Evolutionary conservation across 768 basidiomycete species (phyloP).

Genomic region (Podaxis sp.): DNA sequence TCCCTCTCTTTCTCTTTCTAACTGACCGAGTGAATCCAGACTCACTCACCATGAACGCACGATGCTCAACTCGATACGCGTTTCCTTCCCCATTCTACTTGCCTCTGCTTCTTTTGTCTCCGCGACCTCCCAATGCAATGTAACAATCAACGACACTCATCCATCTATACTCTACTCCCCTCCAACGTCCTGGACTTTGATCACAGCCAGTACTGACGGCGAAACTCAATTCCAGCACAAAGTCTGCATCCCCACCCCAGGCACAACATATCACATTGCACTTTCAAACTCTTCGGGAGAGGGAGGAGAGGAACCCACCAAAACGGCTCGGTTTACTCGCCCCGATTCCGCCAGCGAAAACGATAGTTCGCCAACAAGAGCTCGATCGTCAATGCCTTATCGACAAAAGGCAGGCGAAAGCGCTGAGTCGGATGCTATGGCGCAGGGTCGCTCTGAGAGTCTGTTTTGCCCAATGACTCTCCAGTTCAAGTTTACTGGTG

Average conservation of each 20-base stretch:
- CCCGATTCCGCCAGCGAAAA: neutral
- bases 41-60: neutral
- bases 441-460: constrained; percentile 1
- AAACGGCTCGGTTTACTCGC: neutral
- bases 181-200: constrained; percentile 30
- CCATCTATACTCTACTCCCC: constrained; percentile 34
- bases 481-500: constrained; percentile 42
- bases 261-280: neutral
- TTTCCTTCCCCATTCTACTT: neutral
- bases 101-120: neutral
- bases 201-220: neutral
- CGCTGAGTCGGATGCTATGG: neutral
- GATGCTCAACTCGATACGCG: neutral
- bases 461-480: constrained; percentile 23
- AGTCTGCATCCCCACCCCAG: neutral
- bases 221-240: neutral
- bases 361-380: neutral
- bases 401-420: neutral
- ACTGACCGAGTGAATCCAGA: neutral
- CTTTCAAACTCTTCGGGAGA: neutral
- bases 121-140: constrained; percentile 16
- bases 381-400: neutral
- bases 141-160: constrained; percentile 35
- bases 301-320: neutral
- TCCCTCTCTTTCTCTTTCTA: neutral